Percentiles rank a stretch among this genome's conserved stretches.
phyloP scores from a whole-genome alignment of 1,284 basidiomycete species.

The Puccinia horiana region DNA sequence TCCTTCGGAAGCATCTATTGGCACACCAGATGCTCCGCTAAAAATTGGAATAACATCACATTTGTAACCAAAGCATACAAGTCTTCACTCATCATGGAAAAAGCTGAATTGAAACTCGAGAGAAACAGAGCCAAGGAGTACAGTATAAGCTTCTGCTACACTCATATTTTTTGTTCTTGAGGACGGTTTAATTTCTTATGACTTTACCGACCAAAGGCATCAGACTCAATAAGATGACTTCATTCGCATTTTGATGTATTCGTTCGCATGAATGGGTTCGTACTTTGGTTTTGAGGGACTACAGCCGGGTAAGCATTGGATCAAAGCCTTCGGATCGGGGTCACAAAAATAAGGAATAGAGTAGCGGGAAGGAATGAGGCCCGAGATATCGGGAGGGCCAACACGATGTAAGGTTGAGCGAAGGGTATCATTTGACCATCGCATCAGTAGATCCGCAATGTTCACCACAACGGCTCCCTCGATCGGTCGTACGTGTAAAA shows the following conservation, averaged over 20 bases:
- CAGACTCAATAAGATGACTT: constrained; percentile 9
- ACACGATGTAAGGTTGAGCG: constrained; percentile 68
- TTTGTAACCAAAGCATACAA: too few species aligned
- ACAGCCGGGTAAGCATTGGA: constrained; percentile 57
- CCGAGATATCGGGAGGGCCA: constrained; percentile 61
- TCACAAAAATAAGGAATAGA: constrained; percentile 66
- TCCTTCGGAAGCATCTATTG: too few species aligned
- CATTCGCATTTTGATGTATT: constrained; percentile 31
- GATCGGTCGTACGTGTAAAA: constrained; percentile 64
- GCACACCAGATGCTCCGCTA: too few species aligned
- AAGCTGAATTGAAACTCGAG: too few species aligned
- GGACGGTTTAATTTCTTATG: background rate
- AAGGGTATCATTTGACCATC: constrained; percentile 68
- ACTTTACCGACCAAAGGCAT: background rate
- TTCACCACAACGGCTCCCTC: constrained; percentile 66
- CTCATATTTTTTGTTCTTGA: too few species aligned
- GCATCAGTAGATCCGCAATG: constrained; percentile 67
- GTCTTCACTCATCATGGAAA: too few species aligned
- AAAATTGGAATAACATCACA: too few species aligned
- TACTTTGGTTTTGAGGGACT: constrained; percentile 58
- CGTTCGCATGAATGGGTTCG: constrained; percentile 61
- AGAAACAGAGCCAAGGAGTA: too few species aligned
- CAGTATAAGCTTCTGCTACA: too few species aligned
- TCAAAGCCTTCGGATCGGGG: constrained; percentile 62
- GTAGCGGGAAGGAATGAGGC: constrained; percentile 63